phyloP scores from a whole-genome alignment of 768 basidiomycete species.

The Rhodotorula graminis region DNA sequence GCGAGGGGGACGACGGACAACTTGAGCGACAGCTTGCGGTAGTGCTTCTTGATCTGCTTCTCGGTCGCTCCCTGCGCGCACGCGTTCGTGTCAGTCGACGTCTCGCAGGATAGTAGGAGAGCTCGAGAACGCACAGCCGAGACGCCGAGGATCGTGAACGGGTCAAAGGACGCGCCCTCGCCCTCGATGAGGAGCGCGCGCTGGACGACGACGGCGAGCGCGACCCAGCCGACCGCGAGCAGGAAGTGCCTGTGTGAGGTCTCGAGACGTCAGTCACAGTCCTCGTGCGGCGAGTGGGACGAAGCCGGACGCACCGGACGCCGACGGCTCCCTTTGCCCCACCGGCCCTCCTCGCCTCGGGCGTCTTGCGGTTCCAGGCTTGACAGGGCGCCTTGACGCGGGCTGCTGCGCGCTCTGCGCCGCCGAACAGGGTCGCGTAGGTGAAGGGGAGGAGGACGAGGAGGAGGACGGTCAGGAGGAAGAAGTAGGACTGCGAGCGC shows the following conservation, averaged over 20 bases:
- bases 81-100: neutral
- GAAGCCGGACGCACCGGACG: neutral
- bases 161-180: slow-evolving; percentile 76
- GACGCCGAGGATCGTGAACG: slow-evolving; percentile 88
- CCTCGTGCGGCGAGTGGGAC: neutral
- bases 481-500: slow-evolving; percentile 53
- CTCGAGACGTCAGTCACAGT: neutral
- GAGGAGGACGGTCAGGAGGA: slow-evolving; percentile 80
- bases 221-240: slow-evolving; percentile 32
- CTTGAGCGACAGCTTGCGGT: slow-evolving; percentile 79
- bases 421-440: slow-evolving; percentile 46
- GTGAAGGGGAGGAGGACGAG: slow-evolving; percentile 77
- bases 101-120: neutral
- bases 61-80: slow-evolving; percentile 59
- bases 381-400: slow-evolving; percentile 26
- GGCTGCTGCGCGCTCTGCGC: slow-evolving; percentile 27
- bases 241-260: slow-evolving; percentile 52
- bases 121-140: slow-evolving; percentile 53
- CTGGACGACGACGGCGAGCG: slow-evolving; percentile 26
- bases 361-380: slow-evolving; percentile 37
- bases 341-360: slow-evolving; percentile 24
- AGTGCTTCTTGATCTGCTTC: slow-evolving; percentile 93
- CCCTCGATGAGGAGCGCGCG: slow-evolving; percentile 46
- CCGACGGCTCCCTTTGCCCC: slow-evolving; percentile 15
- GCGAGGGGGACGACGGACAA: slow-evolving; percentile 56